Base-by-base conservation (phyloP, 1,284 basidiomycete genomes). In the Heterobasidion irregulare region DNA sequence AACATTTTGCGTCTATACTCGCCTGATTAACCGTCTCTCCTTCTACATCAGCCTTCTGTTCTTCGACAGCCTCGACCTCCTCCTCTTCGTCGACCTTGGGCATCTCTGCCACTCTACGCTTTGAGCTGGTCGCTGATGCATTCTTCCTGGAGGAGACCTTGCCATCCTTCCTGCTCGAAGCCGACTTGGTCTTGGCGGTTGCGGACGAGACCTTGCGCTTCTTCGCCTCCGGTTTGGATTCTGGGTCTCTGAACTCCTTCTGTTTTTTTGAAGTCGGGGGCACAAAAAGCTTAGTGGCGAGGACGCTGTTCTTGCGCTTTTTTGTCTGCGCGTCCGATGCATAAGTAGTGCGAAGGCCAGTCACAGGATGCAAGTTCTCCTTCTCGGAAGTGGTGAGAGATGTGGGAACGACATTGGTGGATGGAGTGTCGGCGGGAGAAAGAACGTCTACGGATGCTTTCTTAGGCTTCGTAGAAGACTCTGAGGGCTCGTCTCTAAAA, bases 281-380 rank as follows among this genome's bases (percentile, higher is more conserved):
- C 19, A 72, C 57, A 35, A 68, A 70, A 0, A 72, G 61, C 65
- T 88, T 88, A 19, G 77, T 77, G 8, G 77, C 69, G 16, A 88
- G 77, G 0, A 76, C 79, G 56, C 64, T 61, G 2, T 80, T 82
- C 69, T 85, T 87, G 57, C 83, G 75, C 64, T 87, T 88, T 71
- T 85, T 86, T 15, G 68, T 67, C 26, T 70, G 66, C 41, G 64
- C 65, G 18, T 63, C 66, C 0, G 63, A 56, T 8, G 68, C 61
- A n/a, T 74, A 62, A 38, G 70, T 73, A 2, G 80, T 67, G 44
- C 77, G 79, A 59, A 79, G 75, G 9, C 87, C 87, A 6, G 88
- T 89, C 59, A 84, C 57, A 43, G 87, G 87, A 65, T 89, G 75
- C 50, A 84, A 72, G 65, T 90, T 90, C 69, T 90, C 87, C 73